Evolutionary conservation across 208 protist genomes (phyloP), one percentile per base, ranked within the genome.

Genomic region (Wallacemonas collosoma): DNA sequence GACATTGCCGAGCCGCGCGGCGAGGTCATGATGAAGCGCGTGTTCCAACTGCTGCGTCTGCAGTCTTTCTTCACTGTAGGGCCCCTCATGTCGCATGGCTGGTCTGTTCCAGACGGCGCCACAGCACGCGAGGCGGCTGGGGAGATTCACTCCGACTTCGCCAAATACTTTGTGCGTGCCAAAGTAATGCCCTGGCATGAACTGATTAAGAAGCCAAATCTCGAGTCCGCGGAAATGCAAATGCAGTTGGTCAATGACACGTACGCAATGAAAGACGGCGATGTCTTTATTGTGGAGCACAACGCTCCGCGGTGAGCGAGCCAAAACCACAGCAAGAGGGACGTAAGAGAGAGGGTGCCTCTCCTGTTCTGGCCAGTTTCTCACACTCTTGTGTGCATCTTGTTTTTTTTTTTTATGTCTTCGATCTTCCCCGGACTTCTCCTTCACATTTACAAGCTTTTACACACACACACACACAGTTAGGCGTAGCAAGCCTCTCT

Each of bases 41-140:
- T 93, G 43, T 90, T 90, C 56, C 3, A 48, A 9, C 56, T 94
- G 38, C 77, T 94, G 55, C 74, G 69, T 40, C 76, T 95, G 60
- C 85, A 95, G 63, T 90, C 90, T 14, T 97, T 97, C 68, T 97
- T 94, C 79, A 97, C 93, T 2, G 88, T 95, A 11, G 93, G 93
- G 38, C 93, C 93, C 35, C 77, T 86, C 45, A 95, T 95, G 90
- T 81, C 90, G 15, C 86, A 89, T 72, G 88, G 74, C 6, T 97
- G 93, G 90, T 68, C 84, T 12, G 79, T 89, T 48, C 2, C 40
- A 54, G 60, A 72, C 9, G 89, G 90, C 14, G 69, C 81, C 1
- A 93, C 79, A 4, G 89, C 80, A 43, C 79, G 77, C 58, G 73
- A 88, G 75, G 93, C 93, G 14, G 85, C 86, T 2, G 90, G 88